A percentile compares a stretch with the other conserved stretches of the same genome.
Evolutionary conservation across 2,329 filamentous ascomycete species (phyloP).

Genomic region (Ophiostoma angusticollis): DNA sequence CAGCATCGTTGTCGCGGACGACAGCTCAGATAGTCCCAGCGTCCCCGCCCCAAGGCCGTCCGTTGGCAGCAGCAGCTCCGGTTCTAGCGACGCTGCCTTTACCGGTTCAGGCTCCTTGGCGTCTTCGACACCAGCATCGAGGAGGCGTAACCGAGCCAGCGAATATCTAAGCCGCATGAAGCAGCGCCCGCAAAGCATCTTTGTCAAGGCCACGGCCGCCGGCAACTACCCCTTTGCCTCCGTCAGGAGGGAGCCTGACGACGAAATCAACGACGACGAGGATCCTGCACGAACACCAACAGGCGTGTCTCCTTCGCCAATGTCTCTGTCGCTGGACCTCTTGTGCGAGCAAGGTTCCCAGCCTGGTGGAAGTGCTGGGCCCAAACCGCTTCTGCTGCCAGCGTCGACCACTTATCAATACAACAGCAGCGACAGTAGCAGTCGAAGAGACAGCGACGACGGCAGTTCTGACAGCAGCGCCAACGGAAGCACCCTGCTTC

Average conservation of each 20-base stretch:
- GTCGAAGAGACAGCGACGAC: constrained; percentile 6
- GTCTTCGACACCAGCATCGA: constrained; percentile 18
- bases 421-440: constrained; percentile 1
- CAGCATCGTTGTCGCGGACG: no score
- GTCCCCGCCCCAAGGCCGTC: no score
- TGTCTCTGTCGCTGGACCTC: constrained; percentile 6
- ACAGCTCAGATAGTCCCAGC: no score
- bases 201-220: constrained; percentile 22
- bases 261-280: neutral
- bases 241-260: no score
- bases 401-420: no score
- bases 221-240: no score
- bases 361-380: neutral
- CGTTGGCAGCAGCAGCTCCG: no score
- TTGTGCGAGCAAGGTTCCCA: constrained; percentile 2
- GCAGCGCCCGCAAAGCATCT: constrained; percentile 30
- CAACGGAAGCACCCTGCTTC: constrained; percentile 14
- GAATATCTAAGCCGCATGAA: constrained; percentile 41
- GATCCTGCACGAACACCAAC: neutral
- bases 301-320: neutral
- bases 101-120: neutral
- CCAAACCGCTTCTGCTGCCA: neutral
- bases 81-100: neutral
- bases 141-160: constrained; percentile 30
- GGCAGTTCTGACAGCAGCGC: constrained; percentile 16